Conservation (phyloP, 352 stramenopile species). For the Globisporangium apiculatum region DNA sequence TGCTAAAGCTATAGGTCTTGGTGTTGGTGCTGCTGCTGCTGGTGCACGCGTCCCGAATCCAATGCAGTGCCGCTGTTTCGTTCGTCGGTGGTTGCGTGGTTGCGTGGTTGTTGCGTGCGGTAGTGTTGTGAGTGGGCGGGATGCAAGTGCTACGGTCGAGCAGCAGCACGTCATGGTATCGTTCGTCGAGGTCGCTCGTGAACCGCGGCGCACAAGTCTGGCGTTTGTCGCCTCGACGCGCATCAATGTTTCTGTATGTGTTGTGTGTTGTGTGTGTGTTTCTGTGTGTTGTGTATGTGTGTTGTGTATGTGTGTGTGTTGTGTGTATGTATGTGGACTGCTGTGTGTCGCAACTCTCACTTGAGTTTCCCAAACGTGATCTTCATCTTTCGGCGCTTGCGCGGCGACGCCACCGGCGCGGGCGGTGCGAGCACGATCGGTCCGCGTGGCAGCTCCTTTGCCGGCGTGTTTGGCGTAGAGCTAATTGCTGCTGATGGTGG, state of each 20-base stretch:
- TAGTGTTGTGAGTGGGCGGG: neutral
- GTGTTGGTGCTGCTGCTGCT: neutral
- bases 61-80: too few species aligned
- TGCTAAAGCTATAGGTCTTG: neutral
- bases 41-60: too few species aligned
- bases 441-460: slow-evolving; percentile 9
- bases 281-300: slow-evolving; percentile 12
- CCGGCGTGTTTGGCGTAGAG: slow-evolving; percentile 16
- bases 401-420: slow-evolving; percentile 48
- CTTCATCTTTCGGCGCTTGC: slow-evolving; percentile 91
- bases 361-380: slow-evolving; percentile 88
- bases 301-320: slow-evolving; percentile 6
- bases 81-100: neutral
- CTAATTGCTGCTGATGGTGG: neutral
- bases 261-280: slow-evolving; percentile 12
- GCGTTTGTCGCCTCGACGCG: neutral
- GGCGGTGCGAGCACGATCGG: slow-evolving; percentile 28
- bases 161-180: too few species aligned
- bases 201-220: too few species aligned
- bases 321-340: neutral
- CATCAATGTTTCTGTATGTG: slow-evolving; percentile 8
- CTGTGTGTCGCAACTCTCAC: slow-evolving; percentile 30
- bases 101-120: neutral
- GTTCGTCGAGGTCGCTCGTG: too few species aligned
- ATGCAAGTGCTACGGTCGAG: neutral